phyloP scores from a whole-genome alignment of 1,284 basidiomycete genomes.

The Heliocybe sulcata region DNA sequence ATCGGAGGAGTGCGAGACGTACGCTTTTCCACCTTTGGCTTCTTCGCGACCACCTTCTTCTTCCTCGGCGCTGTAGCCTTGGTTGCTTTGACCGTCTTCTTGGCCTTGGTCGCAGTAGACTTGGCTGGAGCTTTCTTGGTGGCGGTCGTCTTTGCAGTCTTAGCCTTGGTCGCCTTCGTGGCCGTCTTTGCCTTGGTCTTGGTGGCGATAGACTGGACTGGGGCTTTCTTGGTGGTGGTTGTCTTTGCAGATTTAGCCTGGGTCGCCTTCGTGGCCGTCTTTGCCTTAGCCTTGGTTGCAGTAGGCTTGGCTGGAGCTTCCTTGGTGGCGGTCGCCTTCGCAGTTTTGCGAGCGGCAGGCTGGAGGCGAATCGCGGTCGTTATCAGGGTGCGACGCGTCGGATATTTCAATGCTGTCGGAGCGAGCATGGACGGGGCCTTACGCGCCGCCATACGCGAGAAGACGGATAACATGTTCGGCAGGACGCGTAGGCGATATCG shows the following conservation, averaged over 20 bases:
- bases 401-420: background rate
- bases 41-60: background rate
- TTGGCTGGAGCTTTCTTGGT: too few relatives aligned
- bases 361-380: background rate
- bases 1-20: background rate
- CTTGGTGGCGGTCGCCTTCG: background rate
- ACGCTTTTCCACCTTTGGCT: background rate
- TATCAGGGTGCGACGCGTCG: background rate
- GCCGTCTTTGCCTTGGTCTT: background rate
- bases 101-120: too few relatives aligned
- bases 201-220: too few relatives aligned
- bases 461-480: background rate
- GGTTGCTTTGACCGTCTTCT: background rate
- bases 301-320: background rate
- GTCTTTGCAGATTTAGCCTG: too few relatives aligned
- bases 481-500: background rate
- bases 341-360: background rate
- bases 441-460: background rate
- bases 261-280: slow-evolving; percentile 1
- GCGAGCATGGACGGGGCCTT: background rate
- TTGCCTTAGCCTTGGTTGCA: too few relatives aligned
- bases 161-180: slow-evolving; percentile 1
- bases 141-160: too few relatives aligned
- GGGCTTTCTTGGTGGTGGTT: too few relatives aligned
- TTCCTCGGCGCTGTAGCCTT: background rate